Base-by-base conservation (phyloP, 805 yeast species). In the Tetrapisispora fleetii region DNA sequence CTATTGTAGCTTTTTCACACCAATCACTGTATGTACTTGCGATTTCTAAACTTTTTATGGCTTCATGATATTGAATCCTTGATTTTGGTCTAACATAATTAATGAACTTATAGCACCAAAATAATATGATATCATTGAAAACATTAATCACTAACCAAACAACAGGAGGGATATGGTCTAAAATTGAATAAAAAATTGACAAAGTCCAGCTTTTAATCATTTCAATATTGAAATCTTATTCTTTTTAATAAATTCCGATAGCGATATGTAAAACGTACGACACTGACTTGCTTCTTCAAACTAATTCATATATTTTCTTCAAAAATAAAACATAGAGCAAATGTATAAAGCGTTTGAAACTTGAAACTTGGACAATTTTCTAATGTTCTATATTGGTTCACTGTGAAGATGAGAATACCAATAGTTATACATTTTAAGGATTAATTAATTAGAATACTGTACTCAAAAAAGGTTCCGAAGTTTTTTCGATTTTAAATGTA, bases 11-110 rank as follows among this genome's bases (percentile, higher is more conserved):
- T 19, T 67, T 73, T 19, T 64, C 67, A 52, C 75, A 81, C 91
- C 95, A 91, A 49, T 85, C 91, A 37, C 74, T 78, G 62, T 79
- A 85, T 18, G 76, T 73, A 40, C 72, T 69, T 18, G 83, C 82
- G 19, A 67, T 67, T 18, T 75, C 74, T 37, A 81, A 61, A 51
- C 72, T 70, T 52, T 73, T 73, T 43, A 76, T 69, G 13, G 74
- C 75, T 43, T 74, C 75, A 49, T 74, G 61, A 48, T 63, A 60
- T 16, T 55, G 46, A 10, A 57, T 54, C 18, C 67, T 48, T 3
- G 68, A 63, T 48, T 54, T 55, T 9, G 69, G 67, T 40, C 65
- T 56, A 43, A 61, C 38, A 44, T 57, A 62, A 48, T 53, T 56
- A 45, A 56, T 27, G 46, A 58, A 52, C 44, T 58, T 56, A 22